Base-by-base conservation (phyloP, 306 rosid species). In the Nissolia schottii region DNA sequence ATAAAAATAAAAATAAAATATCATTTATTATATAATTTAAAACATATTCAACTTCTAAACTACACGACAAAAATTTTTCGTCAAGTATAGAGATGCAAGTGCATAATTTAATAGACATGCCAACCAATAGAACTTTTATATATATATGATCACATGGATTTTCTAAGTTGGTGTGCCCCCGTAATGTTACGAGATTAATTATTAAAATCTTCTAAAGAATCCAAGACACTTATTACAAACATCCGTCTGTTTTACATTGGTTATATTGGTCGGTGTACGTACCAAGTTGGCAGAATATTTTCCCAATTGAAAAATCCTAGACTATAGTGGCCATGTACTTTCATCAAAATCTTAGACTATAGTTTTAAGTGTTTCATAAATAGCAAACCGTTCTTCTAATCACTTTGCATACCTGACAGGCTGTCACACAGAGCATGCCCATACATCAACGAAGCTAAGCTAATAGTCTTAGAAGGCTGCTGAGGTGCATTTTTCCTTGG, bases 191-290 rank as follows among this genome's bases (percentile, higher is more conserved):
- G 41, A 27, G 32, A 63, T 64, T 74, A 70, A 63, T 64, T 74
- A 70, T 80, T 71, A 40, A 50, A 71, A 62, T 23, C 29, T 38
- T 29, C 7, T 38, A 67, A 51, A 79, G 83, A 68, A 74, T 79
- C 79, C 77, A 77, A 66, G 56, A 79, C 50, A 54, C 14, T 28
- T 48, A 37, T 34, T 69, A 75, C 84, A 70, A 78, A 84, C 85
- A 88, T 86, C 70, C 91, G 91, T 86, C 89, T 76, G 40, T 76
- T 60, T 80, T 66, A 85, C 75, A 86, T 86, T 84, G 89, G 94
- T 80, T 86, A 84, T 80, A 35, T 82, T 86, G 91, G 91, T 88
- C 91, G 94, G 94, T 82, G 83, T 35, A 62, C 69, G 76, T 56
- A 74, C 79, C 83, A 70, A 76, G 31, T 58, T 77, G 73, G 73